Conservation (phyloP, 2,329 filamentous ascomycete species). For the Cercospora sesami region DNA sequence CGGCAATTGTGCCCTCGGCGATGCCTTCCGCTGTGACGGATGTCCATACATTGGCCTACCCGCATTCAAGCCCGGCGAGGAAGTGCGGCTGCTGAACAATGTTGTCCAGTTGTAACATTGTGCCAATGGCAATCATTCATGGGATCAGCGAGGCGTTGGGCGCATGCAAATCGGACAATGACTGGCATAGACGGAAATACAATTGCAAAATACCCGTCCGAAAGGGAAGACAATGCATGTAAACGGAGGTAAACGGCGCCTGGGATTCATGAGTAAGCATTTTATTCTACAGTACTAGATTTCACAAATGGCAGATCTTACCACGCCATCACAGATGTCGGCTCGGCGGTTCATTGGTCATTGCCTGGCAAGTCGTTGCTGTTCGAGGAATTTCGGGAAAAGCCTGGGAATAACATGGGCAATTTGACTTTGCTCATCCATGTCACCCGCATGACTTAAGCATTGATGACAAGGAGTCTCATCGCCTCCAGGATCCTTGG, state of each 20-base stretch:
- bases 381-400: not conserved
- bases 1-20: slow-evolving; percentile 88
- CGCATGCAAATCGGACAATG: not conserved
- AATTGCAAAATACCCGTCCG: not conserved
- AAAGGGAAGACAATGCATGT: not conserved
- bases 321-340: not conserved
- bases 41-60: slow-evolving; percentile 89
- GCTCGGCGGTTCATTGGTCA: not conserved
- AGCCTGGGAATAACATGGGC: not conserved
- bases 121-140: slow-evolving; percentile 3
- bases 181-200: not conserved
- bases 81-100: slow-evolving; percentile 84
- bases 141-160: slow-evolving; percentile 15
- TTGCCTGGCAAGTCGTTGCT: not conserved
- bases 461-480: not conserved
- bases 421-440: not conserved
- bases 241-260: not conserved
- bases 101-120: slow-evolving; percentile 70
- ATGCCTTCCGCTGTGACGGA: slow-evolving; percentile 67
- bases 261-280: not conserved
- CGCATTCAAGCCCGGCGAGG: slow-evolving; percentile 94
- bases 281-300: not conserved
- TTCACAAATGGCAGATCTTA: not conserved
- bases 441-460: not conserved
- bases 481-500: not conserved